These are phyloP conservation scores for Lentithecium fluviatile DNA, from an alignment of 495 filamentous ascomycete genomes.

Conservation along the genomic window DNA sequence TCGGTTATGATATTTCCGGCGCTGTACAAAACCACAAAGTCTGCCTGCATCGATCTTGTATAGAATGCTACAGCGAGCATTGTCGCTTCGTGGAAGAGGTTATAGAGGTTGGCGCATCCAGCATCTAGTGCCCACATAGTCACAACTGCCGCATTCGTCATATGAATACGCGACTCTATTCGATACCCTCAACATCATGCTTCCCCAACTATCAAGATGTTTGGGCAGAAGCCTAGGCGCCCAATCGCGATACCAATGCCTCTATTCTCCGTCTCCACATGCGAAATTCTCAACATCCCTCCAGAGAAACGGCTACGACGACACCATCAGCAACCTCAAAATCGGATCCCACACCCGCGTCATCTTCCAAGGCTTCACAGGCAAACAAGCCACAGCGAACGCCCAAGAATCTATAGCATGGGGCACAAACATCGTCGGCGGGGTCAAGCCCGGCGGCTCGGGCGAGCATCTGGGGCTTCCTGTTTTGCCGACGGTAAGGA, in stretches of 20 bases:
- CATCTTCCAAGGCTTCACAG: constrained; percentile 88
- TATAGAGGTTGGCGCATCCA: too few relatives aligned
- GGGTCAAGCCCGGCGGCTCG: constrained; percentile 73
- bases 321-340: constrained; percentile 73
- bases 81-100: too few relatives aligned
- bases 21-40: too few relatives aligned
- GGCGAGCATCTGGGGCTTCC: constrained; percentile 80
- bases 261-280: neutral
- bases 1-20: too few relatives aligned
- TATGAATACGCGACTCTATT: too few relatives aligned
- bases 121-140: too few relatives aligned
- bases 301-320: constrained; percentile 48
- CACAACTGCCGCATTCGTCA: too few relatives aligned
- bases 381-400: constrained; percentile 73
- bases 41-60: too few relatives aligned
- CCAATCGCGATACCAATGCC: neutral
- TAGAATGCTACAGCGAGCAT: too few relatives aligned
- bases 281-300: constrained; percentile 48
- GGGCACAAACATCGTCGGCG: constrained; percentile 86
- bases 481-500: constrained; percentile 69
- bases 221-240: constrained; percentile 4
- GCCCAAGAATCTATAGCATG: constrained; percentile 78
- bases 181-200: constrained; percentile 4
- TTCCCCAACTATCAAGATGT: constrained; percentile 11
- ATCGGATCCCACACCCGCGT: constrained; percentile 78